Conservation (phyloP, 306 rosid species). For the Malus sylvestris region DNA sequence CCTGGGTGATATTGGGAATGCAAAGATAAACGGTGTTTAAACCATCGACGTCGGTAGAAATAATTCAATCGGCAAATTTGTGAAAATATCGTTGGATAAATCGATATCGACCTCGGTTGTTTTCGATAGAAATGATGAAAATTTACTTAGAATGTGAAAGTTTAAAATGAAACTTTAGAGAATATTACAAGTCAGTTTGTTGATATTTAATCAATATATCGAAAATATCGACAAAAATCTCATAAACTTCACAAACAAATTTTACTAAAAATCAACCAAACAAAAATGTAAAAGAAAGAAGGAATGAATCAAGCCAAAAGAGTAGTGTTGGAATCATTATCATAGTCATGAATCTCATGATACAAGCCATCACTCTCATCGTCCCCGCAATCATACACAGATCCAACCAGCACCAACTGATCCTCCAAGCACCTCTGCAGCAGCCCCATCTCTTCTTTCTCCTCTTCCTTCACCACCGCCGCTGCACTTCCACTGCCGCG, state of each 20-base stretch:
- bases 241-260: neutral
- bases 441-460: slow-evolving; percentile 17
- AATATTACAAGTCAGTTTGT: too few species aligned
- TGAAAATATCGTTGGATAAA: too few species aligned
- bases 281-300: neutral
- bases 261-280: neutral
- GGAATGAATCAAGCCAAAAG: slow-evolving; percentile 5
- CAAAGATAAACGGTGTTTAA: too few species aligned
- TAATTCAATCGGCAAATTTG: too few species aligned
- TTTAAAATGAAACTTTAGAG: too few species aligned
- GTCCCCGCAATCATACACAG: slow-evolving; percentile 30
- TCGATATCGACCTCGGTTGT: too few species aligned
- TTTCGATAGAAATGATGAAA: too few species aligned
- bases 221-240: too few species aligned
- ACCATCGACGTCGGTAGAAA: too few species aligned
- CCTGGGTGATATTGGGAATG: too few species aligned
- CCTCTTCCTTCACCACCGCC: neutral
- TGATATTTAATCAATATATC: too few species aligned
- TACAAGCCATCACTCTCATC: neutral
- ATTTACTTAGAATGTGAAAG: too few species aligned
- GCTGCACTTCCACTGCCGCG: neutral
- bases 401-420: slow-evolving; percentile 34
- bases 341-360: neutral
- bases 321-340: neutral
- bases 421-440: slow-evolving; percentile 43